These are phyloP conservation scores for Neospermospora avenae DNA, from an alignment of 2,329 filamentous ascomycete species.

Conservation along the genomic window DNA sequence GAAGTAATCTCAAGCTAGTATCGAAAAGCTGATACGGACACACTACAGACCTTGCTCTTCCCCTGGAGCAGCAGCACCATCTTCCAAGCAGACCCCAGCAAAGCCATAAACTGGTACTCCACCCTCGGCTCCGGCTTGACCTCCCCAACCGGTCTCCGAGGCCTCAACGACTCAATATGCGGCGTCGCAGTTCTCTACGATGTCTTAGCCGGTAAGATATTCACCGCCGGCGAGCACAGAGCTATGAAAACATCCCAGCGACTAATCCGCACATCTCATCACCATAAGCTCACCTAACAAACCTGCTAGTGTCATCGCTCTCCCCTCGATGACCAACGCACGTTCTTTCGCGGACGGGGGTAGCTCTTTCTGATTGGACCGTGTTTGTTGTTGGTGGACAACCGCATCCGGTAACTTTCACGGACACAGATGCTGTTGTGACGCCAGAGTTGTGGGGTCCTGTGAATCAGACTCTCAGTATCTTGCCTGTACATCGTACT, in stretches of 20 bases:
- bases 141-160: constrained; percentile 42
- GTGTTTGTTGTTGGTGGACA: constrained; percentile 48
- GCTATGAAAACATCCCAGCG: constrained; percentile 44
- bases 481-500: constrained; percentile 25
- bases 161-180: constrained; percentile 47
- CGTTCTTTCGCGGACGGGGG: constrained; percentile 46
- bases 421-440: constrained; percentile 42
- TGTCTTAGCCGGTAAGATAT: constrained; percentile 50
- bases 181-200: constrained; percentile 57
- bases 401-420: constrained; percentile 41
- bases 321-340: constrained; percentile 38
- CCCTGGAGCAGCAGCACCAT: constrained; percentile 24
- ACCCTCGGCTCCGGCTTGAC: constrained; percentile 42
- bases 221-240: constrained; percentile 47
- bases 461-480: constrained; percentile 39
- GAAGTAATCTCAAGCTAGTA: neutral
- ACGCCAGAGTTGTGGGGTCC: constrained; percentile 47
- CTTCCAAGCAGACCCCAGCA: constrained; percentile 30
- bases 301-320: constrained; percentile 32
- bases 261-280: constrained; percentile 47
- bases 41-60: constrained; percentile 8
- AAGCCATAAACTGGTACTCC: constrained; percentile 55
- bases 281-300: constrained; percentile 40
- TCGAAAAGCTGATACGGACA: neutral
- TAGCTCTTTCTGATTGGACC: constrained; percentile 46